phyloP scores from a whole-genome alignment of 2,329 filamentous ascomycete species.

The Arthrobotrys sinensis region DNA sequence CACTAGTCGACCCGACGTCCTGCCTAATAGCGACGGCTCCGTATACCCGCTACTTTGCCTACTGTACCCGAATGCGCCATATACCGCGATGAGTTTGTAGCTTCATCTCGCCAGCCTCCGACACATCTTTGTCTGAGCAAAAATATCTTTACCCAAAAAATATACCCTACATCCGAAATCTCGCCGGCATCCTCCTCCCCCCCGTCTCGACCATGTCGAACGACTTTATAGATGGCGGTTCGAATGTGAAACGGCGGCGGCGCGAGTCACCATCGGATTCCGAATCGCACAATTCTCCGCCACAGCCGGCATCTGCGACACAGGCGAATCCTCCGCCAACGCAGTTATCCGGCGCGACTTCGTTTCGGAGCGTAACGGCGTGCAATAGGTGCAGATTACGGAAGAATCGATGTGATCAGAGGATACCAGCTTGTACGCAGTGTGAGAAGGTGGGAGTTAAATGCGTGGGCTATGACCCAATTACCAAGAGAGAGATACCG shows the following conservation, averaged over 20 bases:
- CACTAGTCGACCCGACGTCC: constrained; percentile 36
- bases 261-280: constrained; percentile 54
- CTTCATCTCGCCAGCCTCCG: constrained; percentile 50
- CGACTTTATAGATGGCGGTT: constrained; percentile 54
- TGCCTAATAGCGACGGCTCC: constrained; percentile 54
- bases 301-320: constrained; percentile 61
- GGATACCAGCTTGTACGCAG: constrained; percentile 87
- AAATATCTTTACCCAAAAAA: constrained; percentile 17
- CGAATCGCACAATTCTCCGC: constrained; percentile 61
- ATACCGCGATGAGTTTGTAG: constrained; percentile 53
- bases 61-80: constrained; percentile 37
- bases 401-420: constrained; percentile 96
- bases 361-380: constrained; percentile 88
- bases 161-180: constrained; percentile 17
- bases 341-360: constrained; percentile 62
- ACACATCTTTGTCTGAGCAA: constrained; percentile 25
- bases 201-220: constrained; percentile 47
- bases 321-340: constrained; percentile 49
- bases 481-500: constrained; percentile 95
- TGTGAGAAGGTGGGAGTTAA: constrained; percentile 93
- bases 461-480: constrained; percentile 96
- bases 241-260: constrained; percentile 59
- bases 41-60: constrained; percentile 19
- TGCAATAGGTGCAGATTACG: constrained; percentile 92
- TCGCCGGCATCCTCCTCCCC: constrained; percentile 14